Conservation (phyloP, 371 early-diverging fungal genomes). For the Nematocida sp. region DNA sequence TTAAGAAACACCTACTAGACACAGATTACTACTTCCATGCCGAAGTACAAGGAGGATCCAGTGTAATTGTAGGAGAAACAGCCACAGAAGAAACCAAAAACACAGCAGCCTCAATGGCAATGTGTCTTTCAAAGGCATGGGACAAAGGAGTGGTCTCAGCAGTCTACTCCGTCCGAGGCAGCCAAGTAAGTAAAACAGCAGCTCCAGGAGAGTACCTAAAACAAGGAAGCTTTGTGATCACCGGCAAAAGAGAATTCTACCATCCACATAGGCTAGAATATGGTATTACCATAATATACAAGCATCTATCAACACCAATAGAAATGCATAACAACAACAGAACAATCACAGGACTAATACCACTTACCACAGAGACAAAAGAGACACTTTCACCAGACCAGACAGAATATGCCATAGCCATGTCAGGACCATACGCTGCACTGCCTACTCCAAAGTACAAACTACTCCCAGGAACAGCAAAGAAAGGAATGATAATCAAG, state of each 20-base stretch:
- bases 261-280: slow-evolving; percentile 84
- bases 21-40: slow-evolving; percentile 89
- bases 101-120: slow-evolving; percentile 88
- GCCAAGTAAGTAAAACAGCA: slow-evolving; percentile 84
- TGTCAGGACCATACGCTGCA: slow-evolving; percentile 83
- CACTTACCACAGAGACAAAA: slow-evolving; percentile 70
- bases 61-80: slow-evolving; percentile 66
- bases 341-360: slow-evolving; percentile 21
- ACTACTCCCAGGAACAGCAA: slow-evolving; percentile 81
- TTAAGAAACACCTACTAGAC: slow-evolving; percentile 67
- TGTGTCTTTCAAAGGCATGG: slow-evolving; percentile 89
- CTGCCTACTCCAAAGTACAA: slow-evolving; percentile 84
- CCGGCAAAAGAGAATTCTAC: slow-evolving; percentile 82
- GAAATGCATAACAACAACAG: slow-evolving; percentile 20
- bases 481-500: slow-evolving; percentile 77
- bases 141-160: slow-evolving; percentile 83
- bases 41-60: slow-evolving; percentile 89
- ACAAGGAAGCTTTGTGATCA: slow-evolving; percentile 89
- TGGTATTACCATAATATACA: slow-evolving; percentile 86
- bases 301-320: slow-evolving; percentile 60
- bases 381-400: slow-evolving; percentile 73
- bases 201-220: slow-evolving; percentile 88
- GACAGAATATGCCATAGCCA: slow-evolving; percentile 77
- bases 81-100: slow-evolving; percentile 73
- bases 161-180: slow-evolving; percentile 86